Conservation (phyloP, 2,329 filamentous ascomycete genomes). For the Tolypocladium cylindrosporum region DNA sequence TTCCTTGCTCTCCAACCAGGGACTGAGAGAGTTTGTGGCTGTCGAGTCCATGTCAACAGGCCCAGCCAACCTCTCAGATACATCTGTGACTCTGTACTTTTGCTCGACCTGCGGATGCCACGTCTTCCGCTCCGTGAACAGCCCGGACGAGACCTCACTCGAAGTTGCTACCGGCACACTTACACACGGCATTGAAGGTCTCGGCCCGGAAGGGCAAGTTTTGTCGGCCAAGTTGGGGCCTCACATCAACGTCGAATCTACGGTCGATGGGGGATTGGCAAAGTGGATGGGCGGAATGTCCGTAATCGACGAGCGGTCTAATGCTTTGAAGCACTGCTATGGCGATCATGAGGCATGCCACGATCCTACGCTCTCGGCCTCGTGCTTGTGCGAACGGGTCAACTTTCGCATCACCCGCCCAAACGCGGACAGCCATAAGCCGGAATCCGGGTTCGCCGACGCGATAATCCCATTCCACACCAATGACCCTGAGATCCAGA, state of each 20-base stretch:
- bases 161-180: slow-evolving; percentile 1
- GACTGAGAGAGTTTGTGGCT: slow-evolving; percentile 6
- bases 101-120: slow-evolving; percentile 32
- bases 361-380: slow-evolving; percentile 9
- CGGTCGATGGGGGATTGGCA: not conserved
- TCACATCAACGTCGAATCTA: not conserved
- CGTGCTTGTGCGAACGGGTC: slow-evolving; percentile 30
- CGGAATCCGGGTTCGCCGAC: slow-evolving; percentile 41
- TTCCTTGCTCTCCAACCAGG: not conserved
- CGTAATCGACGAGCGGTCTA: not conserved
- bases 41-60: not conserved
- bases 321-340: not conserved
- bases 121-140: slow-evolving; percentile 17
- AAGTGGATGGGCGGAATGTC: slow-evolving; percentile 1
- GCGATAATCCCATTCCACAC: slow-evolving; percentile 37
- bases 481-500: slow-evolving; percentile 22
- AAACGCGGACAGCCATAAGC: slow-evolving; percentile 29
- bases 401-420: slow-evolving; percentile 48
- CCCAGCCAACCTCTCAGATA: not conserved
- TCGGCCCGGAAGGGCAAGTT: not conserved
- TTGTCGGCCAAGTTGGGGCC: not conserved
- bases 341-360: not conserved
- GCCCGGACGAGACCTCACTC: not conserved
- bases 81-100: slow-evolving; percentile 21
- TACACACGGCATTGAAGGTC: not conserved